phyloP scores from a whole-genome alignment of 1,284 basidiomycete species.

The Rhizoctonia solani region DNA sequence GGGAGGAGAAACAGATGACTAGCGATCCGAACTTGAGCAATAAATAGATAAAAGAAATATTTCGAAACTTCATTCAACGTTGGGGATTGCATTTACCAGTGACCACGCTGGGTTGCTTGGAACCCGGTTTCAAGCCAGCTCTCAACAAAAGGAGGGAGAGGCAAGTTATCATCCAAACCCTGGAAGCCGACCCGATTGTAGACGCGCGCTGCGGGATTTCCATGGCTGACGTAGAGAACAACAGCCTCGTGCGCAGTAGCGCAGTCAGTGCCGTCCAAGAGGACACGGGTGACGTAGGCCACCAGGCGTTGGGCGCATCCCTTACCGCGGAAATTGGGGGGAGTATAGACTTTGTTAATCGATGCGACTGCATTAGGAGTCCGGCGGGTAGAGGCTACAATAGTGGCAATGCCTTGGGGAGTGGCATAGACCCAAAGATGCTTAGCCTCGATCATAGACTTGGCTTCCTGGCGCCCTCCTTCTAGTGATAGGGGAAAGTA shows the following conservation, averaged over 20 bases:
- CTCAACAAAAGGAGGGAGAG: slow-evolving; percentile 47
- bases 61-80: too few species aligned
- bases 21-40: too few species aligned
- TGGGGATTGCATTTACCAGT: slow-evolving; percentile 65
- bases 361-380: slow-evolving; percentile 54
- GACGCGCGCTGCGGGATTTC: slow-evolving; percentile 59
- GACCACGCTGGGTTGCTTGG: slow-evolving; percentile 58
- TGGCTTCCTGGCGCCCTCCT: slow-evolving; percentile 55
- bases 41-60: not conserved
- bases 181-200: slow-evolving; percentile 64
- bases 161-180: slow-evolving; percentile 48
- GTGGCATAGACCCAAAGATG: slow-evolving; percentile 67
- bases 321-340: slow-evolving; percentile 53
- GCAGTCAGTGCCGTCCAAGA: slow-evolving; percentile 43
- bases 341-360: slow-evolving; percentile 69
- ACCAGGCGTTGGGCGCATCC: slow-evolving; percentile 64
- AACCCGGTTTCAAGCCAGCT: slow-evolving; percentile 67
- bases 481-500: slow-evolving; percentile 58
- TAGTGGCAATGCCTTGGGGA: slow-evolving; percentile 55
- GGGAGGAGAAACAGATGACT: not conserved
- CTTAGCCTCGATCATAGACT: slow-evolving; percentile 51
- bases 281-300: slow-evolving; percentile 48
- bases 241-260: slow-evolving; percentile 46
- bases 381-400: slow-evolving; percentile 65
- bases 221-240: slow-evolving; percentile 59